Conservation (phyloP, 768 basidiomycete genomes). For the Russula dissimulans region DNA sequence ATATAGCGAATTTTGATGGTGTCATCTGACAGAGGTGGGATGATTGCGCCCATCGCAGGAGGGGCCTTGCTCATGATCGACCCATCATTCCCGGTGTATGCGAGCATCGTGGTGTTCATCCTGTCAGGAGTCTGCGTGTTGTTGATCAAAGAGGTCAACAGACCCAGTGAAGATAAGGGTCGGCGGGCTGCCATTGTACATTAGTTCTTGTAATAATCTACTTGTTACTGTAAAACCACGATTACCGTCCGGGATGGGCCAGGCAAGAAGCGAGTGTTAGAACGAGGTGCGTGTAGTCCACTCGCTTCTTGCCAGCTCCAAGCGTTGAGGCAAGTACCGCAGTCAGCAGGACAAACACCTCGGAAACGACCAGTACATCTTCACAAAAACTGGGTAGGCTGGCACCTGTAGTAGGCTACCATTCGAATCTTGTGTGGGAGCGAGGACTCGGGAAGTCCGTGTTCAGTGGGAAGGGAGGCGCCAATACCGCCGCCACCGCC, state of each 20-base stretch:
- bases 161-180: constrained; percentile 27
- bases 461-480: not conserved
- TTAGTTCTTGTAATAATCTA: not conserved
- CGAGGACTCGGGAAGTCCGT: not conserved
- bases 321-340: not conserved
- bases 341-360: not conserved
- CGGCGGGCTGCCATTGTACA: constrained; percentile 8
- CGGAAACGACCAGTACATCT: not conserved
- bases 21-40: constrained; percentile 55
- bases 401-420: not conserved
- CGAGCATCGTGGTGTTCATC: constrained; percentile 57
- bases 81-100: constrained; percentile 66
- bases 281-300: not conserved
- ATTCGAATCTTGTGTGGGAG: not conserved
- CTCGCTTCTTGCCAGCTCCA: not conserved
- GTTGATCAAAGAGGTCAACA: constrained; percentile 43
- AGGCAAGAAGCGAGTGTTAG: not conserved
- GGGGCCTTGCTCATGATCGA: constrained; percentile 61
- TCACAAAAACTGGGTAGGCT: not conserved
- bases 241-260: too few species aligned
- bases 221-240: not conserved
- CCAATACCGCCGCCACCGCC: not conserved
- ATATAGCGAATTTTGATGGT: not conserved
- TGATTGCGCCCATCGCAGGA: constrained; percentile 78
- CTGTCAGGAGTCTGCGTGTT: constrained; percentile 56